A percentile compares a stretch with the other conserved stretches of the same genome.
Conservation (phyloP, 306 rosid genomes). For the Prunus dulcis region DNA sequence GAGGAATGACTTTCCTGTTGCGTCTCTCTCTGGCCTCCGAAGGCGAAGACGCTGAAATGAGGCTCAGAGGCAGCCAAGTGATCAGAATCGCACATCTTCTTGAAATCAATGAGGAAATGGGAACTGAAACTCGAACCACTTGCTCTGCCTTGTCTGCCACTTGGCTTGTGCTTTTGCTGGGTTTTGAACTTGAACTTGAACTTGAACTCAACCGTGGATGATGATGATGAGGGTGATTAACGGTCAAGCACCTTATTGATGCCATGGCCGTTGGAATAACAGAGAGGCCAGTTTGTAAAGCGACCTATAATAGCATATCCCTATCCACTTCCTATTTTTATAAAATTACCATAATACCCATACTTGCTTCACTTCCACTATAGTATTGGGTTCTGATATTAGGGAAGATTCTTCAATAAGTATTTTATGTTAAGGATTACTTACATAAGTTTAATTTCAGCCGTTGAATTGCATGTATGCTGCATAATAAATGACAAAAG, state of each 20-base stretch:
- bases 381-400: too few species aligned
- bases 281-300: not conserved
- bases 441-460: too few species aligned
- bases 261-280: constrained; percentile 17
- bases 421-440: too few species aligned
- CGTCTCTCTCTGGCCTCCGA: constrained; percentile 69
- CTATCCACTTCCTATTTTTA: constrained; percentile 1
- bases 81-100: constrained; percentile 73
- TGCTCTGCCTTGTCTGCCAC: not conserved
- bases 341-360: constrained; percentile 12
- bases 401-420: too few species aligned
- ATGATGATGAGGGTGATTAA: not conserved
- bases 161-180: too few species aligned
- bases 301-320: not conserved
- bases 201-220: not conserved
- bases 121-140: not conserved
- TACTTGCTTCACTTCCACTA: not conserved
- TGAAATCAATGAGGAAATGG: constrained; percentile 27
- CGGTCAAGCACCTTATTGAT: constrained; percentile 11
- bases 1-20: constrained; percentile 62
- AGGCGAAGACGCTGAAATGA: constrained; percentile 33
- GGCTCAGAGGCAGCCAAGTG: constrained; percentile 46
- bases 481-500: too few species aligned
- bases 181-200: too few species aligned
- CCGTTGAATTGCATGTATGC: accelerated